These are phyloP conservation scores for Aspergillus ochraceus DNA, from an alignment of 2,329 filamentous ascomycete species.

Conservation along the genomic window DNA sequence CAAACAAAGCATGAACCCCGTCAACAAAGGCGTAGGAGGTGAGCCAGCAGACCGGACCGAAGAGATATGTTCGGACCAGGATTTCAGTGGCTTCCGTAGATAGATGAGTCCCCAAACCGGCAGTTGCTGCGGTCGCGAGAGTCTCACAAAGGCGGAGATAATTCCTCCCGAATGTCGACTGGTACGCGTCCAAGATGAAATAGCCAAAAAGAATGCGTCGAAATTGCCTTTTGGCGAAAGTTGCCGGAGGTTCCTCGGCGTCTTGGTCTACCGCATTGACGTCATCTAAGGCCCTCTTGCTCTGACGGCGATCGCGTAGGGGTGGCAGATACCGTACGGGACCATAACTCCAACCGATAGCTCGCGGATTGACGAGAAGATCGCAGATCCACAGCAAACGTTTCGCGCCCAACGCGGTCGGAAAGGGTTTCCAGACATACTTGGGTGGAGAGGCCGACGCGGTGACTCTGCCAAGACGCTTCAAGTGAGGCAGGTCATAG, in stretches of 20 bases:
- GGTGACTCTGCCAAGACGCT: conserved; percentile 7
- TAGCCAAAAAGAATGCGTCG: conserved; percentile 8
- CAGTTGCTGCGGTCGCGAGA: neutral
- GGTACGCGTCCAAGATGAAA: conserved; percentile 11
- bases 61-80: conserved; percentile 6
- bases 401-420: conserved; percentile 1
- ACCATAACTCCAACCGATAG: conserved; percentile 18
- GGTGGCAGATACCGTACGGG: conserved; percentile 11
- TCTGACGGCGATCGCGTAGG: neutral
- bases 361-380: conserved; percentile 16
- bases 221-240: conserved; percentile 4
- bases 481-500: conserved; percentile 8
- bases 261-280: neutral
- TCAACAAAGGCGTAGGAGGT: conserved; percentile 18
- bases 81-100: conserved; percentile 1
- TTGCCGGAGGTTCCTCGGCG: neutral
- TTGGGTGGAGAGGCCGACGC: neutral
- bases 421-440: conserved; percentile 15
- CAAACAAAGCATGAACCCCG: conserved; percentile 9
- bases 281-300: neutral
- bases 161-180: conserved; percentile 9
- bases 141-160: conserved; percentile 5
- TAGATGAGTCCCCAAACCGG: conserved; percentile 1
- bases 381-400: conserved; percentile 12
- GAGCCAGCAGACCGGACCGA: conserved; percentile 15